Evolutionary conservation across 2,329 filamentous ascomycete species (phyloP).

Genomic region (Thyridium curvatum): DNA sequence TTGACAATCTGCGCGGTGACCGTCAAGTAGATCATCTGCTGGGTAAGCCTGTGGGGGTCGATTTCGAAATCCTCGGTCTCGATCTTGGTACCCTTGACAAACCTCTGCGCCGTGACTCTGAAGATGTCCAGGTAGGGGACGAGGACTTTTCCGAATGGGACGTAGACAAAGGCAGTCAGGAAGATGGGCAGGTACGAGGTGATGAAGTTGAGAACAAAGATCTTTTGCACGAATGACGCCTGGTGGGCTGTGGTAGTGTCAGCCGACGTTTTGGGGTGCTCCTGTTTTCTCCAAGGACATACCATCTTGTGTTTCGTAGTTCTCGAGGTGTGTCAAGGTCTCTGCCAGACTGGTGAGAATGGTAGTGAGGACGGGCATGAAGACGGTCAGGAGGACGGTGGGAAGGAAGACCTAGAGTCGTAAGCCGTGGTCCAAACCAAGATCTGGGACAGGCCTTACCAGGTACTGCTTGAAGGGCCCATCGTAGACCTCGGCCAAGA

Average conservation of each 20-base stretch:
- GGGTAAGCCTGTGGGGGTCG: constrained; percentile 74
- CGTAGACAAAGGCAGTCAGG: constrained; percentile 72
- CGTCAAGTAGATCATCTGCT: constrained; percentile 93
- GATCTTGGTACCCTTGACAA: constrained; percentile 69
- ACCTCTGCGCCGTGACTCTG: constrained; percentile 63
- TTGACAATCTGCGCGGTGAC: constrained; percentile 91
- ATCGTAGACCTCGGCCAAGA: constrained; percentile 88
- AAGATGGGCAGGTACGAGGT: constrained; percentile 73
- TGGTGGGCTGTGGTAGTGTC: constrained; percentile 57
- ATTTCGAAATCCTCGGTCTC: constrained; percentile 65
- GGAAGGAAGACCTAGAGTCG: constrained; percentile 69
- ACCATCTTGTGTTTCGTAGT: constrained; percentile 82
- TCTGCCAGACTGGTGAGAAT: constrained; percentile 73
- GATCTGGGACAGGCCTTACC: constrained; percentile 40
- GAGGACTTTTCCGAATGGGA: constrained; percentile 76
- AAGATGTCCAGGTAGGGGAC: constrained; percentile 84
- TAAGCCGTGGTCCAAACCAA: background rate
- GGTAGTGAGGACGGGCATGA: constrained; percentile 71
- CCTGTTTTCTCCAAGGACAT: constrained; percentile 4
- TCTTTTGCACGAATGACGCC: constrained; percentile 80
- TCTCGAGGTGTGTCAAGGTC: constrained; percentile 74
- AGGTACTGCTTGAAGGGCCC: constrained; percentile 82
- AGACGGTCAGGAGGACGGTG: constrained; percentile 76
- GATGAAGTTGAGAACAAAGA: constrained; percentile 84
- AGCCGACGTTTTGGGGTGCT: background rate